Evolutionary conservation across 768 basidiomycete species (phyloP).

Genomic region (Rhizopogon vesiculosus): DNA sequence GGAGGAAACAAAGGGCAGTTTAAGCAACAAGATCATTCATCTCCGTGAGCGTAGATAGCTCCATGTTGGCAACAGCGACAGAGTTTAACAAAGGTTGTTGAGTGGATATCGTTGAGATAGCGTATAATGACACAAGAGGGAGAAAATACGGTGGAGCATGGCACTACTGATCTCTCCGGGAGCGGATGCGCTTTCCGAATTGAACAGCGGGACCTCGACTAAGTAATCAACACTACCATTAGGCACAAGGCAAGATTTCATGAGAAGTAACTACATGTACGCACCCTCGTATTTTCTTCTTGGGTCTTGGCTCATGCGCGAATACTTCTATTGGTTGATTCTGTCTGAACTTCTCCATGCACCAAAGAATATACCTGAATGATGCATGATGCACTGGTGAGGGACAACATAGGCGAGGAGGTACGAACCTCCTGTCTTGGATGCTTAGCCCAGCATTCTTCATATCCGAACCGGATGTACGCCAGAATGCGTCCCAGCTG

Average conservation of each 20-base stretch:
- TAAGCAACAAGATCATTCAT: background rate
- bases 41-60: background rate
- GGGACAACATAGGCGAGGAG: slow-evolving; percentile 1
- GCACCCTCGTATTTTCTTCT: slow-evolving; percentile 78
- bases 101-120: background rate
- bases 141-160: background rate
- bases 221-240: background rate
- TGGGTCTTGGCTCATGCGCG: slow-evolving; percentile 61
- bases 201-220: slow-evolving; percentile 77
- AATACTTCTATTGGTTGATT: slow-evolving; percentile 53
- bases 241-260: background rate
- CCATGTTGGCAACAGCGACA: background rate
- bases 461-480: slow-evolving; percentile 48
- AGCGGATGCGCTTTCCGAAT: slow-evolving; percentile 70
- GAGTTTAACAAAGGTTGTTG: background rate
- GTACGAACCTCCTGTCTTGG: slow-evolving; percentile 63
- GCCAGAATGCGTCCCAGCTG: slow-evolving; percentile 75
- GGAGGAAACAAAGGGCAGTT: background rate
- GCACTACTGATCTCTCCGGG: slow-evolving; percentile 39
- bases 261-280: slow-evolving; percentile 19
- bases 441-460: slow-evolving; percentile 62
- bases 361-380: slow-evolving; percentile 77
- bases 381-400: background rate
- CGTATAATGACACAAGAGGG: background rate
- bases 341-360: slow-evolving; percentile 73